A percentile compares a stretch with the other conserved stretches of the same genome.
Conservation (phyloP, 2,329 filamentous ascomycete species). For the Tolypocladium sp. region DNA sequence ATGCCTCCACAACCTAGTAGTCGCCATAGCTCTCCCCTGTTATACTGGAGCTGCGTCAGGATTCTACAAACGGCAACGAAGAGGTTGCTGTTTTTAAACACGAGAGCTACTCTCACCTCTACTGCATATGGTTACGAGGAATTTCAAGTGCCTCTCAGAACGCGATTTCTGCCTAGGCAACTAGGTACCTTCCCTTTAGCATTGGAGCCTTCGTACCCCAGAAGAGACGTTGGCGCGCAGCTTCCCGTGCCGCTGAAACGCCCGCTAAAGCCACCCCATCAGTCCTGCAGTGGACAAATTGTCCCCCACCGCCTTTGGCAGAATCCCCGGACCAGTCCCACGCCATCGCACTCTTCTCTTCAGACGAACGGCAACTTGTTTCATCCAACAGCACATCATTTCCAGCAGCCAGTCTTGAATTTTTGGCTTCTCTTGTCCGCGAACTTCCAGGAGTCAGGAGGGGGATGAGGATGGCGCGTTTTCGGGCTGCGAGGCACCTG, state of each 20-base stretch:
- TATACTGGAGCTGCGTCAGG: too few species aligned
- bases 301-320: slow-evolving; percentile 7
- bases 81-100: too few species aligned
- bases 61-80: too few species aligned
- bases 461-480: slow-evolving; percentile 28
- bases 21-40: too few species aligned
- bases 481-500: slow-evolving; percentile 36
- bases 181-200: too few species aligned
- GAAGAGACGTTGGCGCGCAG: too few species aligned
- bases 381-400: neutral
- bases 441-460: neutral
- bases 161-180: too few species aligned
- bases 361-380: neutral
- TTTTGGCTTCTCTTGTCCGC: neutral
- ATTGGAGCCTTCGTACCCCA: too few species aligned
- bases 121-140: too few species aligned
- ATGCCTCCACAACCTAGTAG: too few species aligned
- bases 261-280: neutral
- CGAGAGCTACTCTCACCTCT: too few species aligned
- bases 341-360: neutral
- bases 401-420: neutral
- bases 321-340: slow-evolving; percentile 1
- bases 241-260: neutral
- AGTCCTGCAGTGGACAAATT: neutral
- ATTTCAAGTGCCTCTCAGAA: too few species aligned